These are phyloP conservation scores for Sporothrix dimorphospora DNA, from an alignment of 2,329 filamentous ascomycete species.

Conservation along the genomic window DNA sequence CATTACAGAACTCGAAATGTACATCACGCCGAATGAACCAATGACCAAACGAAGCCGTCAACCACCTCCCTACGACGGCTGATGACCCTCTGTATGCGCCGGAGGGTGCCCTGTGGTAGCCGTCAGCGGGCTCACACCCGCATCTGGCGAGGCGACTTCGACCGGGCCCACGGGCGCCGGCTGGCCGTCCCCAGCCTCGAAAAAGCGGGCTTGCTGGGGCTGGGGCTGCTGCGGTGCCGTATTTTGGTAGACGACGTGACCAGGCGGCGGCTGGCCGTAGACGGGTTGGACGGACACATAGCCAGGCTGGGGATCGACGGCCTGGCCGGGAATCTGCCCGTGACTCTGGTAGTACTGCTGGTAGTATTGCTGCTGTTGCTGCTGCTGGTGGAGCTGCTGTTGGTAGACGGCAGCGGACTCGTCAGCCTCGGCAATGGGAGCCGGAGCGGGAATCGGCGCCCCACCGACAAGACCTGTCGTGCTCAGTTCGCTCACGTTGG, in stretches of 20 bases:
- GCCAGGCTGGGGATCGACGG: background rate
- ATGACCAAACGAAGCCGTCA: background rate
- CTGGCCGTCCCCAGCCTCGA: background rate
- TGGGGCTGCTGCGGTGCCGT: background rate
- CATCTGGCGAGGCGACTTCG: background rate
- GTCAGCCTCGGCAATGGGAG: slow-evolving; percentile 34
- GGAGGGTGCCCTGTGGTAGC: background rate
- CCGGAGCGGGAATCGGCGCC: slow-evolving; percentile 19
- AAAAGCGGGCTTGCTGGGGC: slow-evolving; percentile 1
- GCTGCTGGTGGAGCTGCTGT: slow-evolving; percentile 17
- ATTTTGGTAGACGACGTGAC: background rate
- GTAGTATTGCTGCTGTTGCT: background rate
- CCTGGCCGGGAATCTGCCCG: background rate
- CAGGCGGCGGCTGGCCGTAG: slow-evolving; percentile 25
- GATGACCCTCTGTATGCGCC: background rate
- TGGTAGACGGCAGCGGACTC: slow-evolving; percentile 25
- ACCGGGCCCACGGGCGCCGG: background rate
- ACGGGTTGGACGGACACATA: slow-evolving; percentile 4
- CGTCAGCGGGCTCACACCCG: background rate
- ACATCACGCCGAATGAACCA: no score
- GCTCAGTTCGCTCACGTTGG: slow-evolving; percentile 34
- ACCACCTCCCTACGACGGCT: background rate
- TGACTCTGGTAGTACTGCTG: slow-evolving; percentile 18
- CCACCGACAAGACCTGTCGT: slow-evolving; percentile 26
- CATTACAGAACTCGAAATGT: background rate